Conservation (phyloP, 2,329 filamentous ascomycete species). For the Mycocentrospora acerina region DNA sequence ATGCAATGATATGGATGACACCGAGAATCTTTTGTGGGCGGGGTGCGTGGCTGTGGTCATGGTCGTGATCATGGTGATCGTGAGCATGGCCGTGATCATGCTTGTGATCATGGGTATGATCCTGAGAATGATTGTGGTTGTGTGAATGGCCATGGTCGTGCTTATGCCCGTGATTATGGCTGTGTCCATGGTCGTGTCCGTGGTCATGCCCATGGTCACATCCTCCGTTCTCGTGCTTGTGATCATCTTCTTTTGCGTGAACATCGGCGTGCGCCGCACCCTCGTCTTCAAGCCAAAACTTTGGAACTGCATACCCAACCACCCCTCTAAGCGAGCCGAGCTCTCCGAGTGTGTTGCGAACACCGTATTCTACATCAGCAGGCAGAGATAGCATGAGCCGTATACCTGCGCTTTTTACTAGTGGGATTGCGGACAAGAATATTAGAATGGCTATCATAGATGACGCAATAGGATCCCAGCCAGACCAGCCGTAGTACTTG, state of each 20-base stretch:
- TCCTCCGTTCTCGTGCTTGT: conserved; percentile 23
- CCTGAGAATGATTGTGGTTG: conserved; percentile 12
- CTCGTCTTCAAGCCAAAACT: conserved; percentile 87
- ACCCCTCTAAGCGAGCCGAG: conserved; percentile 82
- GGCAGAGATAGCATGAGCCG: conserved; percentile 83
- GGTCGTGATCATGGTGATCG: conserved; percentile 31
- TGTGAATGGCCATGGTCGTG: conserved; percentile 27
- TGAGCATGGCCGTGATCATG: conserved; percentile 35
- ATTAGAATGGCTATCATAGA: conserved; percentile 93
- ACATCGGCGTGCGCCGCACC: conserved; percentile 44
- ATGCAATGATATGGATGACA: conserved; percentile 82
- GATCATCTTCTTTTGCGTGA: conserved; percentile 44
- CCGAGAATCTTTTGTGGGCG: conserved; percentile 63
- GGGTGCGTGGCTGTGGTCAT: conserved; percentile 36
- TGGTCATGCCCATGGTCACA: conserved; percentile 25
- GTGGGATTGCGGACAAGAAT: conserved; percentile 84
- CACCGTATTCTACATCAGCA: conserved; percentile 79
- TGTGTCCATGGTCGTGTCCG: conserved; percentile 39
- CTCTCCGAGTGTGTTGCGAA: conserved; percentile 83
- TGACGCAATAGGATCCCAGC: conserved; percentile 92
- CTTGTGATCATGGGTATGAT: conserved; percentile 37
- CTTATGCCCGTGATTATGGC: conserved; percentile 37
- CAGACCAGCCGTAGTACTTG: conserved; percentile 83
- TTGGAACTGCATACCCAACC: conserved; percentile 78
- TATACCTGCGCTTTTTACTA: conserved; percentile 82